Base-by-base conservation (phyloP, 108 stramenopile species). In the Fistulifera solaris region DNA sequence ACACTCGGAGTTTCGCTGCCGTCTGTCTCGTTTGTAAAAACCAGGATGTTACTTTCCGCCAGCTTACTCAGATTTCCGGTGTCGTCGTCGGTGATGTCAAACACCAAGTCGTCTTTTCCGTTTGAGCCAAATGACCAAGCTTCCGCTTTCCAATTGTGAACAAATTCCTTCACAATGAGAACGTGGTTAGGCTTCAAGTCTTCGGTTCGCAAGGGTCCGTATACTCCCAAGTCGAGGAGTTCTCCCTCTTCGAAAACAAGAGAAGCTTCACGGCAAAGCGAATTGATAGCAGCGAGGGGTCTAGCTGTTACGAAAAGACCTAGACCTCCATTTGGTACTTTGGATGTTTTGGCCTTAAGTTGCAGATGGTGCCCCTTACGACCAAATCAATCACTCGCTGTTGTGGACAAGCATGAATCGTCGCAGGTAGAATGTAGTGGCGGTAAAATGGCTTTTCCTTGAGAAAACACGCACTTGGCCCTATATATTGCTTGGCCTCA, bases 11-110 rank as follows among this genome's bases (percentile, higher is more conserved):
- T 23, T 18, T 77, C 75, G 27, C 63, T 67, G 4, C 58, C 24
- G 18, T 56, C 16, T 2, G 45, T 48, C 58, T 82, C 80, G 40
- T 86, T 82, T n/a, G 82, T 71, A 47, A 77, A 86, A 10, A 74
- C 45, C 19, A 70, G 60, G 24, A 76, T 65, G 51, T 75, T 57
- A 26, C 52, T 27, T 21, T 42, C 52, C 0, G 85, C 80, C 17
- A 54, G 15, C 4, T 40, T 24, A 47, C 75, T 73, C 10, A 80
- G 28, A 18, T 75, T 58, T 22, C 76, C 78, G 14, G 77, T 73
- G 6, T 40, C 27, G 11, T 40, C 31, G 39, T 77, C 73, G 4
- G 78, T 82, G 19, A 86, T 86, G 42, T 86, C 80, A 27, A 77
- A 69, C n/a, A 61, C 43, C 31, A 35, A 35, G 31, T 3, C 8